phyloP scores from a whole-genome alignment of 2,329 filamentous ascomycete species.

The Colletotrichum higginsianum region DNA sequence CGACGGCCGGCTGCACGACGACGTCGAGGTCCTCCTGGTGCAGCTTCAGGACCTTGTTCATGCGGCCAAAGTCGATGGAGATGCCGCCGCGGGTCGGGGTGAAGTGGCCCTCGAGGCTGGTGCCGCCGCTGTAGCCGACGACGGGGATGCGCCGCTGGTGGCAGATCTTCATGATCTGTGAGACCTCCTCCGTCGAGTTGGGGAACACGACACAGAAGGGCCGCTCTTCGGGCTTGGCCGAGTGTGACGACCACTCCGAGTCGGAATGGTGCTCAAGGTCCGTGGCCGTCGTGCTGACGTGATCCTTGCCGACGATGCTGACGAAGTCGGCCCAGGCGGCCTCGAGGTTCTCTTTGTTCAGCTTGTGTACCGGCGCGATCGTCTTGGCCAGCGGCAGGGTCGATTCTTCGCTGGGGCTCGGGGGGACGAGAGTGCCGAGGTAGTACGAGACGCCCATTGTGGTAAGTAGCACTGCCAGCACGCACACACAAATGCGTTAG shows the following conservation, averaged over 20 bases:
- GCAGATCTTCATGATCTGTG: conserved; percentile 90
- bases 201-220: conserved; percentile 84
- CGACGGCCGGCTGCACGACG: conserved; percentile 84
- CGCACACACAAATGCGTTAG: conserved; percentile 23
- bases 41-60: conserved; percentile 84
- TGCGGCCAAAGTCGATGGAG: conserved; percentile 87
- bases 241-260: conserved; percentile 76
- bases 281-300: conserved; percentile 72
- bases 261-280: conserved; percentile 71
- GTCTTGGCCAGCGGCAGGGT: conserved; percentile 71
- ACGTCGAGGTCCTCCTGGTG: conserved; percentile 85
- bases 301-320: conserved; percentile 73
- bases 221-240: conserved; percentile 61
- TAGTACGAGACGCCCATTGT: conserved; percentile 70
- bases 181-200: conserved; percentile 83
- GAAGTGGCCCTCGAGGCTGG: conserved; percentile 91
- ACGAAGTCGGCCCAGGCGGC: conserved; percentile 80
- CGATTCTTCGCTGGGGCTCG: conserved; percentile 66
- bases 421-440: conserved; percentile 70
- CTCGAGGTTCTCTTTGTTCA: conserved; percentile 74
- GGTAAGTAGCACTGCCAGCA: conserved; percentile 64
- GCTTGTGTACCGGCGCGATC: conserved; percentile 69
- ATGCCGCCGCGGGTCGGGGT: conserved; percentile 86
- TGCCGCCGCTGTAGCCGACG: conserved; percentile 89
- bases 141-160: conserved; percentile 86